Evolutionary conservation across 495 filamentous ascomycete species (phyloP), one percentile per base, ranked within the genome.

Genomic region (Penicillium argentinense): DNA sequence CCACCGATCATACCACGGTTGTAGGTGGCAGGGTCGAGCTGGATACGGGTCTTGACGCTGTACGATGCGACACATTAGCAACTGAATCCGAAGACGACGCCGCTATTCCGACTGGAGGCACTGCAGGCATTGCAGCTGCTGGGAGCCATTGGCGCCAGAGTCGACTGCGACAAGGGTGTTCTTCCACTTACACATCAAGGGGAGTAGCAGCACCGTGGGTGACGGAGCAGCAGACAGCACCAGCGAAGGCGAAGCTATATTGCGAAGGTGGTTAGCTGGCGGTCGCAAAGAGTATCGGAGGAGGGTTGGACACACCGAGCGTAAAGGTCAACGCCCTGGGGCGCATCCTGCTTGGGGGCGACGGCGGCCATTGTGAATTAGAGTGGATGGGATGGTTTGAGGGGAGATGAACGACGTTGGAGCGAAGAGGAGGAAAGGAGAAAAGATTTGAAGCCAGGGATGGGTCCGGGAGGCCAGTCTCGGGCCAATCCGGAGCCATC

Each of bases 21-120:
- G 78, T 95, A 95, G 67, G 84, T 91, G 54, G 64, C 79, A 47
- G 89, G 89, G 75, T 95, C 89, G 67, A 95, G 85, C 78, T 95
- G 89, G 66, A 95, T 95, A 71, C 88, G 79, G 57, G 89, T 95
- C 84, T 95, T 95, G 78, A 95, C 88, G 74, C 89, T 95, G 67
- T 55, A 56, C 12, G n/a, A 12, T 14, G 17, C 9, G 9, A 11
- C n/a, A n/a, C n/a, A n/a, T n/a, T n/a, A n/a, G n/a, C n/a, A n/a
- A n/a, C n/a, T n/a, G n/a, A n/a, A n/a, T n/a, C n/a, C n/a, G n/a
- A n/a, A n/a, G n/a, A n/a, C n/a, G n/a, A n/a, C n/a, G n/a, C n/a
- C n/a, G n/a, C n/a, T n/a, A n/a, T n/a, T n/a, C n/a, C n/a, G n/a
- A n/a, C n/a, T n/a, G n/a, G n/a, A n/a, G n/a, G n/a, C n/a, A n/a